Base-by-base conservation (phyloP, 108 stramenopile genomes). In the Fragilaria crotonensis region DNA sequence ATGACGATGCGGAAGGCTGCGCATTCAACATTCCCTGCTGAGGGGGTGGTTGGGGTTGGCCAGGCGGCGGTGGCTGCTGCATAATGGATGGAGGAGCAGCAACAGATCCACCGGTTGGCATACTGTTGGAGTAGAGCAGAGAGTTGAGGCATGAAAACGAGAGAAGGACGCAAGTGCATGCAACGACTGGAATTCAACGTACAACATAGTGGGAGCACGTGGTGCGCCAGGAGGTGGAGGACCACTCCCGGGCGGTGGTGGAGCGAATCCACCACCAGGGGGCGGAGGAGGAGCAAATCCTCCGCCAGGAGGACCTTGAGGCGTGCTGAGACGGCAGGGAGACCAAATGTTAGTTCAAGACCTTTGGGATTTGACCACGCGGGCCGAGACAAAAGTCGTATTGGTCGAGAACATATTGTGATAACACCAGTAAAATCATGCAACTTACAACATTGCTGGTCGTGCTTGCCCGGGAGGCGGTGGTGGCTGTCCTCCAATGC, bases 391-490 rank as follows among this genome's bases (percentile, higher is more conserved):
- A 49, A 71, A 19, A 33, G 14, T 25, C 33, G 29, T 65, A 63
- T 1, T 54, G 52, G 18, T 47, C 33, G 48, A 60, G 48, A 25
- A 65, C 41, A 25, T 54, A 60, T 25, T 31, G 25, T 54, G 25
- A 21, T 60, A 26, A 59, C 4, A 57, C 60, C 36, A 29, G 50
- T 51, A 54, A 44, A 18, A 14, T 50, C 3, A 4, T n/a, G 44
- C 5, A 28, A 65, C 64, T 65, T 47, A 65, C 64, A 56, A 50
- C 44, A 36, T 36, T n/a, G 59, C 41, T 29, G 66, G 61, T 23
- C 64, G 54, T 14, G 70, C 62, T 50, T 70, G 72, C 33, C n/a
- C 30, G n/a, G n/a, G n/a, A n/a, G n/a, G n/a, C n/a, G n/a, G n/a
- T n/a, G n/a, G n/a, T 52, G 14, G 31, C 4, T 4, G 48, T 45